Evolutionary conservation across 1,139 yeast genomes (phyloP).

Genomic region (Citeromyces siamensis): DNA sequence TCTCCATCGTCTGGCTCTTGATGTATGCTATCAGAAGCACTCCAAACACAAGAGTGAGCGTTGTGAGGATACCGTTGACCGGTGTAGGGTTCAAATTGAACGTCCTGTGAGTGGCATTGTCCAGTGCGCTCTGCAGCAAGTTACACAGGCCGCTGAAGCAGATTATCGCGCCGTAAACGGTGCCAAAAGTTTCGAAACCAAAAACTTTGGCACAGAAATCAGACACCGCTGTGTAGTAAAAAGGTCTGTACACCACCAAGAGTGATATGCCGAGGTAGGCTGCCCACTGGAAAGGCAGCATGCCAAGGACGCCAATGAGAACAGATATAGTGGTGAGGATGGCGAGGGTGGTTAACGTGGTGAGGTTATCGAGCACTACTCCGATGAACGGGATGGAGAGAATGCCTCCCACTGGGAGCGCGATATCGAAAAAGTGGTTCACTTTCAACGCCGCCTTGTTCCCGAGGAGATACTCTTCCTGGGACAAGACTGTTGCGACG

Average conservation of each 20-base stretch:
- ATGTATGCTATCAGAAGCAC: conserved; percentile 37
- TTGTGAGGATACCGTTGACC: conserved; percentile 43
- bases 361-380: conserved; percentile 58
- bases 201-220: conserved; percentile 89
- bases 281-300: conserved; percentile 36
- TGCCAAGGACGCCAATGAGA: conserved; percentile 55
- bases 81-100: conserved; percentile 73
- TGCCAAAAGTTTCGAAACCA: conserved; percentile 87
- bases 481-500: conserved; percentile 78
- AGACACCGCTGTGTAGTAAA: conserved; percentile 83
- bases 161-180: conserved; percentile 80
- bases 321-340: conserved; percentile 43
- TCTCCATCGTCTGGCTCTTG: conserved; percentile 27
- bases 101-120: conserved; percentile 50
- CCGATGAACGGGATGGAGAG: conserved; percentile 83
- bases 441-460: conserved; percentile 40
- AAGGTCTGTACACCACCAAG: conserved; percentile 81
- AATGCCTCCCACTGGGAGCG: conserved; percentile 81
- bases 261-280: conserved; percentile 53
- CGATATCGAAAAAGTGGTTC: conserved; percentile 70
- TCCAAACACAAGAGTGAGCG: conserved; percentile 44
- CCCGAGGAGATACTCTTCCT: conserved; percentile 56
- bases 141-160: conserved; percentile 73
- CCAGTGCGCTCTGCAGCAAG: conserved; percentile 58
- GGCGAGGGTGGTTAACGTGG: conserved; percentile 45